Conservation (phyloP, 2,329 filamentous ascomycete species). For the Fusarium sp. region DNA sequence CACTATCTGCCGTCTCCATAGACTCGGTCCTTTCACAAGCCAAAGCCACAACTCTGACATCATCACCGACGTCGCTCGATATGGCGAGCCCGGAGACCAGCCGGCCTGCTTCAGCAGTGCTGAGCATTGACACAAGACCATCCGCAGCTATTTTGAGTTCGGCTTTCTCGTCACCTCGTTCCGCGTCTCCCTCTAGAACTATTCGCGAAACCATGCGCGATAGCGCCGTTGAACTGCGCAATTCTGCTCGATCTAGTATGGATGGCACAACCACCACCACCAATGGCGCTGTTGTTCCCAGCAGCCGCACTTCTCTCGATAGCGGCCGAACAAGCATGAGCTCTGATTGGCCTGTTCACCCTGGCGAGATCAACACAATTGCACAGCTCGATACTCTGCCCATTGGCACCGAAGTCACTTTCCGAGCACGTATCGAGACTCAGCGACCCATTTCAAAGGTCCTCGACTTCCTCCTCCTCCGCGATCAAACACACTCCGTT, state of each 20-base stretch:
- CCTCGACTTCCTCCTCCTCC: constrained; percentile 85
- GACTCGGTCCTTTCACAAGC: constrained; percentile 33
- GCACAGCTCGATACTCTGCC: constrained; percentile 50
- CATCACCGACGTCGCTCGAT: constrained; percentile 20
- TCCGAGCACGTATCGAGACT: constrained; percentile 61
- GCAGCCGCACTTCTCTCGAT: constrained; percentile 47
- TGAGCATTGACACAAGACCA: constrained; percentile 20
- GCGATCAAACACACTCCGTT: constrained; percentile 83
- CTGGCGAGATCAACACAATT: constrained; percentile 52
- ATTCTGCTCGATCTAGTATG: constrained; percentile 45
- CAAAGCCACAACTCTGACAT: constrained; percentile 26
- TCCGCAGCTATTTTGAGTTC: constrained; percentile 9
- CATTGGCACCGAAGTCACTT: constrained; percentile 52
- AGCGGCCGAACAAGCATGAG: constrained; percentile 50
- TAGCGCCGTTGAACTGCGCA: constrained; percentile 45
- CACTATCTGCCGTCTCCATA: constrained; percentile 29
- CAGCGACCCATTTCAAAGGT: constrained; percentile 83
- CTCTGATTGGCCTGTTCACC: constrained; percentile 52
- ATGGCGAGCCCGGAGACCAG: constrained; percentile 27
- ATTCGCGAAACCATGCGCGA: constrained; percentile 44
- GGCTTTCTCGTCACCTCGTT: constrained; percentile 17
- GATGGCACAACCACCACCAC: constrained; percentile 30
- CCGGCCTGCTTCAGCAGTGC: constrained; percentile 11
- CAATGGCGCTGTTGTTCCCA: constrained; percentile 21
- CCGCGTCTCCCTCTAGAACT: constrained; percentile 7